A percentile compares a stretch with the other conserved stretches of the same genome.
These are phyloP conservation scores for Rhynchospora pubera DNA, from an alignment of 176 grass and related monocot genomes.

Conservation along the genomic window DNA sequence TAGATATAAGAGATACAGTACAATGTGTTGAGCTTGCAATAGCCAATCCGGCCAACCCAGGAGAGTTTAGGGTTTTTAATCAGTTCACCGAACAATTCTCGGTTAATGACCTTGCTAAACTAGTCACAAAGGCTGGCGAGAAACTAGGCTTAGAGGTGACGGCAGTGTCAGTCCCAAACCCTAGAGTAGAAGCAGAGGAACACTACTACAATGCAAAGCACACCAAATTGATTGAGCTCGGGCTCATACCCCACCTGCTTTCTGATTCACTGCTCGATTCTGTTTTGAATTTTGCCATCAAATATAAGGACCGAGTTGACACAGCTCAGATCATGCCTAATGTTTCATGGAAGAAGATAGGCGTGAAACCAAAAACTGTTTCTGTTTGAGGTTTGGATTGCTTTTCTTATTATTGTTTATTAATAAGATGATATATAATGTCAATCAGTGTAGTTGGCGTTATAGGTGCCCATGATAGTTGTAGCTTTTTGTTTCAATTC, in stretches of 20 bases:
- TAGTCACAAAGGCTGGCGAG: conserved; percentile 59
- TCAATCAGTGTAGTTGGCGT: conserved; percentile 19
- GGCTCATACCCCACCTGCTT: conserved; percentile 61
- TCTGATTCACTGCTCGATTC: conserved; percentile 83
- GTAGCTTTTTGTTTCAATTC: neutral
- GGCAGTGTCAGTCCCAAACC: conserved; percentile 70
- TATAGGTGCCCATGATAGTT: conserved; percentile 1
- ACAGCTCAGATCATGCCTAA: conserved; percentile 76
- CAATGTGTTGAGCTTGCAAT: conserved; percentile 88
- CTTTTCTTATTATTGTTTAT: neutral
- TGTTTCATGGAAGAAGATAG: conserved; percentile 89
- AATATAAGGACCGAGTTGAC: conserved; percentile 72
- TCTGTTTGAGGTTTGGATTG: conserved; percentile 25
- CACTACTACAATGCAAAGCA: conserved; percentile 93
- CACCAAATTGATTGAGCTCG: conserved; percentile 67
- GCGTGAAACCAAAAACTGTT: conserved; percentile 46
- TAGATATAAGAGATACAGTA: conserved; percentile 90
- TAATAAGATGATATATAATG: conserved; percentile 24
- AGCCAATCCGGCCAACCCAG: conserved; percentile 72
- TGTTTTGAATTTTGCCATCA: conserved; percentile 73
- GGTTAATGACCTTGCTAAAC: conserved; percentile 62
- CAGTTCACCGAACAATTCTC: conserved; percentile 97
- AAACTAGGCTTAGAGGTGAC: conserved; percentile 73
- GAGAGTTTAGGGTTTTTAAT: conserved; percentile 95
- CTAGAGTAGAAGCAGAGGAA: conserved; percentile 80